Percentiles rank a stretch among this genome's conserved stretches.
Conservation (phyloP, 2,329 filamentous ascomycete genomes). For the Aphanocladium album region DNA sequence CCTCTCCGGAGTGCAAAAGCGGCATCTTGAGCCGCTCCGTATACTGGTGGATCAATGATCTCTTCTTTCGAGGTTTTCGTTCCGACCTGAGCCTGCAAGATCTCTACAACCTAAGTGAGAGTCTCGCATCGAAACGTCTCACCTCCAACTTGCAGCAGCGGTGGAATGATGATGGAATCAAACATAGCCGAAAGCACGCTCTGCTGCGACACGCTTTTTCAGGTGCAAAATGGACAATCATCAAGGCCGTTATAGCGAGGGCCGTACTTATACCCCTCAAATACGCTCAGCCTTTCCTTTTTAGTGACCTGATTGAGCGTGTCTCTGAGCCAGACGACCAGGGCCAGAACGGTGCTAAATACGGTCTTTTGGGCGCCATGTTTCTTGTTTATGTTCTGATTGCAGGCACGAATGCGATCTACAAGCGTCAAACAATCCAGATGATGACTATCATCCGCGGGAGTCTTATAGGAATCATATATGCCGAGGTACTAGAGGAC, state of each 20-base stretch:
- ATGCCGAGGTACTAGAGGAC: not conserved
- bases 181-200: not conserved
- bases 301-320: slow-evolving; percentile 4
- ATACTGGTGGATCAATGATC: slow-evolving; percentile 6
- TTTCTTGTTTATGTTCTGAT: not conserved
- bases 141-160: not conserved
- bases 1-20: not conserved
- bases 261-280: not conserved
- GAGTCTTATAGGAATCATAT: not conserved
- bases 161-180: not conserved
- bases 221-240: slow-evolving; percentile 4
- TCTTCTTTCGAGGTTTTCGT: slow-evolving; percentile 1
- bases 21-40: slow-evolving; percentile 1
- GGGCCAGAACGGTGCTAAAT: not conserved
- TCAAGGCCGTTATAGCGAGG: not conserved
- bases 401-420: not conserved
- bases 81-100: not conserved
- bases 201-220: not conserved
- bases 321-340: not conserved
- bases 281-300: slow-evolving; percentile 7
- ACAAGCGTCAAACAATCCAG: slow-evolving; percentile 3
- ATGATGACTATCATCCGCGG: slow-evolving; percentile 4
- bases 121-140: not conserved
- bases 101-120: not conserved
- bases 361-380: not conserved